A percentile compares a stretch with the other conserved stretches of the same genome.
Evolutionary conservation across 2,329 filamentous ascomycete species (phyloP).

Genomic region (Tricladium varicosporioides): DNA sequence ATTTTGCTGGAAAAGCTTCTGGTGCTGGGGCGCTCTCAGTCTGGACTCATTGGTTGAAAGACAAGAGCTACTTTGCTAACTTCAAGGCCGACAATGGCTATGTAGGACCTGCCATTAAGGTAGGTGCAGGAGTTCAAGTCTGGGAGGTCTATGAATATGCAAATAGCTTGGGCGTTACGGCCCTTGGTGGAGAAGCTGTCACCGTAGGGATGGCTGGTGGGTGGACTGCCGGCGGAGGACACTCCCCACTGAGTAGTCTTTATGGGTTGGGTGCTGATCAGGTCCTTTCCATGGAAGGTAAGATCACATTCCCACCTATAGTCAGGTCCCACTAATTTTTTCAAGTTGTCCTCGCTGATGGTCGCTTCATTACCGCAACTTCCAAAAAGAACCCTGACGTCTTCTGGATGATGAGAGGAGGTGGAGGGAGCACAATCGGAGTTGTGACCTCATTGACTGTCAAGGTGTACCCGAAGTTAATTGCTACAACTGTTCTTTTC

Average conservation of each 20-base stretch:
- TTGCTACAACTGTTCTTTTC: background rate
- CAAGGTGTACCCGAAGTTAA: background rate
- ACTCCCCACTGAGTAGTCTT: background rate
- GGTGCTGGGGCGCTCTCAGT: constrained; percentile 47
- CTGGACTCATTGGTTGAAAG: constrained; percentile 48
- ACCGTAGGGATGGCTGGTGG: background rate
- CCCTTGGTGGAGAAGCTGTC: constrained; percentile 45
- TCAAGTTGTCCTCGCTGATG: background rate
- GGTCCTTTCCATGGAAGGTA: background rate
- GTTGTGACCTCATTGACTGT: background rate
- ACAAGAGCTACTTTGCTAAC: constrained; percentile 36
- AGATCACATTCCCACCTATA: too few relatives aligned
- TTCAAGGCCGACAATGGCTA: constrained; percentile 35
- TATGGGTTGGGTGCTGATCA: background rate
- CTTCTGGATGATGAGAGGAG: background rate
- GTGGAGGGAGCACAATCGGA: background rate
- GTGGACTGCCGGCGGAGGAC: background rate
- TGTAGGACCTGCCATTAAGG: constrained; percentile 36
- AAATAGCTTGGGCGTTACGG: constrained; percentile 42
- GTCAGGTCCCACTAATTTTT: too few relatives aligned
- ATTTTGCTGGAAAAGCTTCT: constrained; percentile 21
- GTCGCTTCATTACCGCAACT: background rate
- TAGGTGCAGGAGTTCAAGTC: constrained; percentile 45
- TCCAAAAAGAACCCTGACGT: background rate
- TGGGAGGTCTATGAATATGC: constrained; percentile 41